These are phyloP conservation scores for Colletotrichum sublineola DNA, from an alignment of 2,329 filamentous ascomycete species.

Conservation along the genomic window DNA sequence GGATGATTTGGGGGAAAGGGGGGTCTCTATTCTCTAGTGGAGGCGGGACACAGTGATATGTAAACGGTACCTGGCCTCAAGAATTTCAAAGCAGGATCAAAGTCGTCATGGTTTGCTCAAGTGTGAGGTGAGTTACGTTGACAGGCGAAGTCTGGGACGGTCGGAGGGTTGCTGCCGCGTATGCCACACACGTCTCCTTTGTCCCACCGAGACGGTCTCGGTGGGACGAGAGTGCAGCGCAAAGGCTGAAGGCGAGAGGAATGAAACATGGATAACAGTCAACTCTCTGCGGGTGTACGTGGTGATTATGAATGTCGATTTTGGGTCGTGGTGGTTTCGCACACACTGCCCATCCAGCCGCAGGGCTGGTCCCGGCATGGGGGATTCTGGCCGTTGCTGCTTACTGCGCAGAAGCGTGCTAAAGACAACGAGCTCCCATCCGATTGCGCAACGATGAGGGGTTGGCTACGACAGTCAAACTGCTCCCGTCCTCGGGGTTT, in stretches of 20 bases:
- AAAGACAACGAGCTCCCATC: background rate
- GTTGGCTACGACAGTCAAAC: slow-evolving; percentile 19
- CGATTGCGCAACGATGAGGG: slow-evolving; percentile 18
- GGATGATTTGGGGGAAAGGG: background rate
- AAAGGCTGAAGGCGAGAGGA: background rate
- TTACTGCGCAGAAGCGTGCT: slow-evolving; percentile 25
- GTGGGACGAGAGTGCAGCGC: background rate
- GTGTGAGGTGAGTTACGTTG: slow-evolving; percentile 6
- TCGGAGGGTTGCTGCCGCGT: slow-evolving; percentile 32
- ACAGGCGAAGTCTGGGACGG: slow-evolving; percentile 6
- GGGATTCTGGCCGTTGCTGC: slow-evolving; percentile 11
- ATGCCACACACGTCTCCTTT: slow-evolving; percentile 6
- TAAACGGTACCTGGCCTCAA: background rate
- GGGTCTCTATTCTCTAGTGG: background rate
- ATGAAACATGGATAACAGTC: slow-evolving; percentile 7
- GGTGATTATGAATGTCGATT: slow-evolving; percentile 13
- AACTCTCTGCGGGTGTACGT: background rate
- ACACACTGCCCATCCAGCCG: slow-evolving; percentile 9
- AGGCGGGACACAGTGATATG: background rate
- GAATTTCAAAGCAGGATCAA: background rate
- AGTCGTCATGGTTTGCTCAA: background rate
- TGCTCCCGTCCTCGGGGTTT: background rate
- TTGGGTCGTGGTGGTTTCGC: background rate
- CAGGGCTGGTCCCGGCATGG: slow-evolving; percentile 21
- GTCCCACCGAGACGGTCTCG: background rate